phyloP scores from a whole-genome alignment of 1,139 yeast genomes.

The Nakaseomyces delphensis region DNA sequence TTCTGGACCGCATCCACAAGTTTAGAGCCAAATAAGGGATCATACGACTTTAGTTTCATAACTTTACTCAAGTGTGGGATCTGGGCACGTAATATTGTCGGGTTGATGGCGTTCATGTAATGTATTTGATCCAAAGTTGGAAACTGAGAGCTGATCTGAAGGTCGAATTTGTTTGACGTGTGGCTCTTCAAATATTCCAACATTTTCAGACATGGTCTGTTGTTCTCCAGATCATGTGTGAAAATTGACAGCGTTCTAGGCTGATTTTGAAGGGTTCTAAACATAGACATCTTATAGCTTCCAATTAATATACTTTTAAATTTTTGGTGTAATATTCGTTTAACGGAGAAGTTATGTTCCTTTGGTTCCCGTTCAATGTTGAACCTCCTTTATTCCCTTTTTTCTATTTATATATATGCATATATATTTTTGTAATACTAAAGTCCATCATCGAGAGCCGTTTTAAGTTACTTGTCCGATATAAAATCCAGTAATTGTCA shows the following conservation, averaged over 20 bases:
- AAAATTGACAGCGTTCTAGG: conserved; percentile 24
- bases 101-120: conserved; percentile 20
- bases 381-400: too few relatives aligned
- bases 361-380: too few relatives aligned
- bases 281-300: conserved; percentile 26
- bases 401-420: too few relatives aligned
- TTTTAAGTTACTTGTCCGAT: too few relatives aligned
- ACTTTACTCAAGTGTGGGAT: conserved; percentile 16
- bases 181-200: conserved; percentile 16
- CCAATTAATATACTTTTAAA: too few relatives aligned
- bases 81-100: conserved; percentile 14
- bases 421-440: too few relatives aligned
- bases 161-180: conserved; percentile 15
- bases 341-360: too few relatives aligned
- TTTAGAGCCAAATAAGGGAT: conserved; percentile 20
- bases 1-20: conserved; percentile 16
- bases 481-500: too few relatives aligned
- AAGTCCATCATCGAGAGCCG: too few relatives aligned
- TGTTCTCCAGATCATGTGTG: conserved; percentile 18
- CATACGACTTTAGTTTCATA: conserved; percentile 15
- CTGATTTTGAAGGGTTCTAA: conserved; percentile 23
- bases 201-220: conserved; percentile 13
- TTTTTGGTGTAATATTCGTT: too few relatives aligned
- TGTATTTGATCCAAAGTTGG: conserved; percentile 27
- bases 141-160: conserved; percentile 20